phyloP scores from a whole-genome alignment of 345 rosid genomes.

The Microcos paniculata region DNA sequence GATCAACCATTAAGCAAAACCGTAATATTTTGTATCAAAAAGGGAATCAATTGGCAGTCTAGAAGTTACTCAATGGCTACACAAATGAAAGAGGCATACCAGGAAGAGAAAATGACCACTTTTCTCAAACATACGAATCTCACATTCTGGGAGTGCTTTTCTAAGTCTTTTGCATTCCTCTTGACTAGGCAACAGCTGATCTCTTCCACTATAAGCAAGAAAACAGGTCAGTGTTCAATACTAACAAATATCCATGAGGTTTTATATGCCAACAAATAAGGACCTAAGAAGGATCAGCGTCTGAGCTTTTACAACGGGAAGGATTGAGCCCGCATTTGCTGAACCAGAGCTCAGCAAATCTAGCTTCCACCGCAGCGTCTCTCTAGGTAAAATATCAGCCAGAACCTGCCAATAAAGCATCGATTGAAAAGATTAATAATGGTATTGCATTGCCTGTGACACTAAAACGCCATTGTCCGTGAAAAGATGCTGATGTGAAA shows the following conservation, averaged over 20 bases:
- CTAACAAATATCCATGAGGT: background rate
- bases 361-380: slow-evolving; percentile 79
- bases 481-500: background rate
- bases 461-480: background rate
- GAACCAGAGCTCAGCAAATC: slow-evolving; percentile 61
- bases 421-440: slow-evolving; percentile 6
- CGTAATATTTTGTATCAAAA: background rate
- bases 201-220: slow-evolving; percentile 55
- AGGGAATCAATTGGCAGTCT: background rate
- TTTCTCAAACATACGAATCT: slow-evolving; percentile 52
- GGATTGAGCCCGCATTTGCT: slow-evolving; percentile 50
- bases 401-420: slow-evolving; percentile 49
- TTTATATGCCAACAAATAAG: slow-evolving; percentile 1
- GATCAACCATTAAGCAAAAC: slow-evolving; percentile 15
- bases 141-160: slow-evolving; percentile 43
- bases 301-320: slow-evolving; percentile 55
- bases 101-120: slow-evolving; percentile 69
- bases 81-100: slow-evolving; percentile 30
- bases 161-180: slow-evolving; percentile 65
- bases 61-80: background rate
- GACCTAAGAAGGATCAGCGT: slow-evolving; percentile 65
- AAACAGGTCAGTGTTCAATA: background rate
- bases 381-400: slow-evolving; percentile 52
- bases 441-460: background rate
- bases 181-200: slow-evolving; percentile 68